phyloP scores from a whole-genome alignment of 768 basidiomycete genomes.

The Gelatoporia subvermispora region DNA sequence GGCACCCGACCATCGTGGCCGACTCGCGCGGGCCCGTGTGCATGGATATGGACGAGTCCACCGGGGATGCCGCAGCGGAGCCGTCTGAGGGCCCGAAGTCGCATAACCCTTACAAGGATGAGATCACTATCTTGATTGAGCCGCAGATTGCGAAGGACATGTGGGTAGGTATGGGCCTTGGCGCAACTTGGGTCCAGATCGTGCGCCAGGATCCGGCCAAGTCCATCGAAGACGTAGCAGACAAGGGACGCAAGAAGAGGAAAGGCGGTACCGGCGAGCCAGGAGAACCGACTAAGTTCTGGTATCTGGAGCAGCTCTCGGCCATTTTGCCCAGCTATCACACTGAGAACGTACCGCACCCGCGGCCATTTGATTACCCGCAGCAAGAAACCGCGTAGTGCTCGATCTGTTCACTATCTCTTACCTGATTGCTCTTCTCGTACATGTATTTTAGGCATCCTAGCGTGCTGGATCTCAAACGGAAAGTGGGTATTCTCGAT shows the following conservation, averaged over 20 bases:
- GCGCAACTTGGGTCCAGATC: slow-evolving; percentile 68
- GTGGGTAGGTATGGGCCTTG: slow-evolving; percentile 52
- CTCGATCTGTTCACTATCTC: too few species aligned
- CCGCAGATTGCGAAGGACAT: slow-evolving; percentile 39
- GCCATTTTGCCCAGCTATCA: slow-evolving; percentile 53
- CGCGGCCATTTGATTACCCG: too few species aligned
- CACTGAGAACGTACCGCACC: slow-evolving; percentile 17
- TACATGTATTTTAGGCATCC: not conserved
- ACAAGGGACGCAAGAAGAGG: slow-evolving; percentile 21
- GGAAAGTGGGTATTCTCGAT: not conserved
- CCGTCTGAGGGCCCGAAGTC: slow-evolving; percentile 16
- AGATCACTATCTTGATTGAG: slow-evolving; percentile 54
- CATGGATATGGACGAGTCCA: slow-evolving; percentile 12
- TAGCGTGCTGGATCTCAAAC: not conserved
- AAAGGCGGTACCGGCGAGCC: slow-evolving; percentile 17
- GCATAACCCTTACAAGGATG: slow-evolving; percentile 52
- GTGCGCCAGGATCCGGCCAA: slow-evolving; percentile 31
- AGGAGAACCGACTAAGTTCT: slow-evolving; percentile 31
- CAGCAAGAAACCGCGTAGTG: too few species aligned
- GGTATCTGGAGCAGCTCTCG: slow-evolving; percentile 58
- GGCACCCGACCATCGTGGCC: slow-evolving; percentile 28
- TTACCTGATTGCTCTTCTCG: not conserved
- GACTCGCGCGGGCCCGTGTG: slow-evolving; percentile 35
- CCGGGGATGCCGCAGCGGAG: slow-evolving; percentile 5
- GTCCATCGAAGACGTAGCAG: slow-evolving; percentile 4